Conservation (phyloP, 768 basidiomycete genomes). For the Agrocybe praecox region DNA sequence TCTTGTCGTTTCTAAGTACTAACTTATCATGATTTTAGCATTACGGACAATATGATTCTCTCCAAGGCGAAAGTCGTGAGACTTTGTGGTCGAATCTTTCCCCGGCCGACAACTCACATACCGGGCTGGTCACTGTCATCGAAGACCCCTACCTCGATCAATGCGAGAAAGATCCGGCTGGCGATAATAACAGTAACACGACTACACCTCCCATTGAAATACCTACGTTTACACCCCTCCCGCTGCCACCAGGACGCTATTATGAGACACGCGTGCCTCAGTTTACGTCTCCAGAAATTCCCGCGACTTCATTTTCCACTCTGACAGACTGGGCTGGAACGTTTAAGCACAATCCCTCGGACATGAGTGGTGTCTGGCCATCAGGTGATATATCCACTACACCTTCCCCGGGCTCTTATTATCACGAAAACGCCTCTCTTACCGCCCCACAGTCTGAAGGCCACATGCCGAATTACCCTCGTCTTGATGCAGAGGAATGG, state of each 20-base stretch:
- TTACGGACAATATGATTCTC: slow-evolving; percentile 18
- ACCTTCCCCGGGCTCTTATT: neutral
- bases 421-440: neutral
- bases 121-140: slow-evolving; percentile 24
- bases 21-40: slow-evolving; percentile 15
- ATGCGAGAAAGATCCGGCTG: slow-evolving; percentile 8
- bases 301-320: neutral
- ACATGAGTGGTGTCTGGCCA: neutral
- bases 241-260: neutral
- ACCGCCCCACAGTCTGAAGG: neutral
- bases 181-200: neutral
- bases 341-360: neutral
- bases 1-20: neutral
- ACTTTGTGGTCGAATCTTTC: slow-evolving; percentile 26
- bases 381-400: neutral
- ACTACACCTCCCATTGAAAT: neutral
- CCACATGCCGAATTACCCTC: neutral
- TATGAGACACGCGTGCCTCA: neutral
- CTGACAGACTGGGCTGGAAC: neutral
- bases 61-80: slow-evolving; percentile 19
- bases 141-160: slow-evolving; percentile 29
- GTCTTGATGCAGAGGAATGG: neutral
- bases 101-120: slow-evolving; percentile 15
- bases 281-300: neutral
- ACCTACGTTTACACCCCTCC: neutral